A percentile compares a stretch with the other conserved stretches of the same genome.
These are phyloP conservation scores for Tetrapisispora arboricola DNA, from an alignment of 805 yeast species.

Conservation along the genomic window DNA sequence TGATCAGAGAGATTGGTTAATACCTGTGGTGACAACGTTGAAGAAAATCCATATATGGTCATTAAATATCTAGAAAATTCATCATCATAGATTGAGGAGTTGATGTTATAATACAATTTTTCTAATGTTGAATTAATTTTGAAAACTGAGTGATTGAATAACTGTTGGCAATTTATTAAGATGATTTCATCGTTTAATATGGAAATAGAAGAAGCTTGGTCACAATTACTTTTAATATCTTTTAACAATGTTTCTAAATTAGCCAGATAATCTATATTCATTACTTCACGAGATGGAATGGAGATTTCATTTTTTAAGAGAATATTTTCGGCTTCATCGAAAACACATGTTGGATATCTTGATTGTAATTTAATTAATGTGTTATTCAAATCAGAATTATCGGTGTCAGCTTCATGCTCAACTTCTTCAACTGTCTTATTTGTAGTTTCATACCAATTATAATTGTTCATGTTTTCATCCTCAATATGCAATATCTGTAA, in stretches of 20 bases:
- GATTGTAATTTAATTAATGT: constrained; percentile 40
- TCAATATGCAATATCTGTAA: constrained; percentile 30
- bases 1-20: constrained; percentile 27
- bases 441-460: constrained; percentile 22
- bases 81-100: constrained; percentile 15
- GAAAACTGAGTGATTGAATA: constrained; percentile 27
- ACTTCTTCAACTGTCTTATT: constrained; percentile 25
- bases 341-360: constrained; percentile 42
- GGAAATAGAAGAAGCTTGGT: constrained; percentile 49
- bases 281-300: constrained; percentile 14
- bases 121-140: constrained; percentile 23
- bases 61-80: constrained; percentile 25
- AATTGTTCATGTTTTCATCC: constrained; percentile 16
- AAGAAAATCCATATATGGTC: constrained; percentile 32
- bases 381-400: constrained; percentile 36
- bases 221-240: constrained; percentile 52
- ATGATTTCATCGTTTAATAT: constrained; percentile 27
- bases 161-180: constrained; percentile 21
- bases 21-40: constrained; percentile 31
- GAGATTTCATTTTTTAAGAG: constrained; percentile 18
- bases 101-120: constrained; percentile 18
- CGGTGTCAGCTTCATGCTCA: constrained; percentile 30
- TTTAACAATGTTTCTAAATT: constrained; percentile 62
- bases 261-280: constrained; percentile 46
- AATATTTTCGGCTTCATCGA: constrained; percentile 35